A percentile compares a stretch with the other conserved stretches of the same genome.
Evolutionary conservation across 1,284 basidiomycete species (phyloP).

Genomic region (Mrakiaceae sp.): DNA sequence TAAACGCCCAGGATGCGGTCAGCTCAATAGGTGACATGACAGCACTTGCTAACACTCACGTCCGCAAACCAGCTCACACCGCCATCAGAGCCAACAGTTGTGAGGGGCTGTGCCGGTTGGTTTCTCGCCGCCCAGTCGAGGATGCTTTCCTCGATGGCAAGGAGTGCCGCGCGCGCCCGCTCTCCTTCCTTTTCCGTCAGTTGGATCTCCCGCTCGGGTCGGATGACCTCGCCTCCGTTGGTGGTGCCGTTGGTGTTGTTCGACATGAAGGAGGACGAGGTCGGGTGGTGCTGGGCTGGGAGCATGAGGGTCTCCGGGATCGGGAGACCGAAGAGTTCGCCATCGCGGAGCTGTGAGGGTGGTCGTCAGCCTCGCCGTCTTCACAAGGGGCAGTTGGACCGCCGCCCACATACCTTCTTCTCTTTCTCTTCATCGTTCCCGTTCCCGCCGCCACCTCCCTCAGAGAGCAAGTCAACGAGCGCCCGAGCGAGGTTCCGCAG

Average conservation of each 20-base stretch:
- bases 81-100: not conserved
- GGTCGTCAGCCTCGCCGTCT: not conserved
- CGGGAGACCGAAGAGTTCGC: constrained; percentile 32
- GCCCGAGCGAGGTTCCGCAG: constrained; percentile 31
- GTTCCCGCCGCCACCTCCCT: not conserved
- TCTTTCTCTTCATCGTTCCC: constrained; percentile 17
- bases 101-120: not conserved
- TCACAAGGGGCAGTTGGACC: not conserved
- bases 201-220: constrained; percentile 14
- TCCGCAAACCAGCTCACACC: not conserved
- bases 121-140: constrained; percentile 25
- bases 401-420: constrained; percentile 27
- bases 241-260: not conserved
- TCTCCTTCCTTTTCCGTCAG: constrained; percentile 23
- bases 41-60: not conserved
- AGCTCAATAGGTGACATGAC: not conserved
- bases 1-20: not conserved
- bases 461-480: constrained; percentile 20
- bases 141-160: constrained; percentile 24
- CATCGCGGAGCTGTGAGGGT: not conserved
- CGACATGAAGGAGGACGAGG: not conserved
- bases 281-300: not conserved
- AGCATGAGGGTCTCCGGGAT: constrained; percentile 29
- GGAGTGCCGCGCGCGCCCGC: constrained; percentile 26
- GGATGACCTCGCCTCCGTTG: constrained; percentile 9